Evolutionary conservation across 1,284 basidiomycete species (phyloP).

Genomic region (Trichosporon asahii): DNA sequence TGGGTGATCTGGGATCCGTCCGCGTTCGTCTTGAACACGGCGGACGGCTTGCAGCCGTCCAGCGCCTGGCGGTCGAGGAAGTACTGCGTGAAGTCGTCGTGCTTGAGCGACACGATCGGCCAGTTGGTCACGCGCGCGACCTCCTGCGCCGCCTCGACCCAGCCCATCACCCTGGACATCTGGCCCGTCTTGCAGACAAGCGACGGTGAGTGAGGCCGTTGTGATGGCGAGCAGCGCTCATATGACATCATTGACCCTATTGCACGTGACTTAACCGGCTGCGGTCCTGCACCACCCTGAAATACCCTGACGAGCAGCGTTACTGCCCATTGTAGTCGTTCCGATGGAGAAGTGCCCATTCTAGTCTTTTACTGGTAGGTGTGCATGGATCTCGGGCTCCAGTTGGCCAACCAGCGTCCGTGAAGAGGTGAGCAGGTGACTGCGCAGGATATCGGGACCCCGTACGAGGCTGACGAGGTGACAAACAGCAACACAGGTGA

Average conservation of each 20-base stretch:
- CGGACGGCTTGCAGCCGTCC: constrained; percentile 8
- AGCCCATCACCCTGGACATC: constrained; percentile 19
- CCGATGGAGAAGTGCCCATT: no score
- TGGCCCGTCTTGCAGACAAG: constrained; percentile 10
- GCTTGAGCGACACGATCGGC: constrained; percentile 12
- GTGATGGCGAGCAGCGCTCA: no score
- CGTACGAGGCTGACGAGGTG: not conserved
- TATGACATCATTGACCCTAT: no score
- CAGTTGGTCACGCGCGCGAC: constrained; percentile 17
- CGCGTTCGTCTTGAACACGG: not conserved
- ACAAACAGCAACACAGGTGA: no score
- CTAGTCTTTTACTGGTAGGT: no score
- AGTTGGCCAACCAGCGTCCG: not conserved
- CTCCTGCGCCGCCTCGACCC: constrained; percentile 18
- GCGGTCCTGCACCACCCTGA: no score
- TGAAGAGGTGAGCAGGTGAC: not conserved
- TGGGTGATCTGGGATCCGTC: constrained; percentile 1
- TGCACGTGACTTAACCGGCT: no score
- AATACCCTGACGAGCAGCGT: no score
- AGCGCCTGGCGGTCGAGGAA: constrained; percentile 16
- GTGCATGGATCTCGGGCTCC: no score
- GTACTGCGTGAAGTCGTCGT: constrained; percentile 16
- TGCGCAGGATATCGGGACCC: not conserved
- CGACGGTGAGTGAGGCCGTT: no score
- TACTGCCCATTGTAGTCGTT: no score